Evolutionary conservation across 129 eudicot genomes (phyloP).

Genomic region (Scalesia atractyloides): DNA sequence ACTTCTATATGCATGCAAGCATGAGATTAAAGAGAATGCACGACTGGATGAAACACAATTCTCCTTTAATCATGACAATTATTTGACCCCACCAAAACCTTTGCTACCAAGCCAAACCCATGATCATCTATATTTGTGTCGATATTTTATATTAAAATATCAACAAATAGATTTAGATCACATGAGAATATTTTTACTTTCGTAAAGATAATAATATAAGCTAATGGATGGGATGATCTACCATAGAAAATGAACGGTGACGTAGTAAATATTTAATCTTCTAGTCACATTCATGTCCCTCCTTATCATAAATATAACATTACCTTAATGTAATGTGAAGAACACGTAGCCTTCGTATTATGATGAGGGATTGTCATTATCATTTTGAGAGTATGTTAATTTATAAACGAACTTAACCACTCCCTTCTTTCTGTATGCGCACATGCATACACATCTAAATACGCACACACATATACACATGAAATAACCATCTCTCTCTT

Average conservation of each 20-base stretch:
- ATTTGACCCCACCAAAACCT: conserved; percentile 27
- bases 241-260: not conserved
- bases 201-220: not conserved
- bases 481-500: not conserved
- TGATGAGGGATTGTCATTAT: not conserved
- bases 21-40: conserved; percentile 36
- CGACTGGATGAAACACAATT: conserved; percentile 22
- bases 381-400: not conserved
- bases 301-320: too few species aligned
- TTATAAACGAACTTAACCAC: not conserved
- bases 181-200: not conserved
- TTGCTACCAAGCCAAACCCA: conserved; percentile 34
- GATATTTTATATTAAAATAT: not conserved
- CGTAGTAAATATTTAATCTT: not conserved
- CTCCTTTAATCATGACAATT: conserved; percentile 28
- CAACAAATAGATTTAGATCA: not conserved
- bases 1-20: conserved; percentile 18
- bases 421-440: not conserved
- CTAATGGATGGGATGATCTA: not conserved
- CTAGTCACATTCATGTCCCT: not conserved
- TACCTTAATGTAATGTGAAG: too few species aligned
- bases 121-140: conserved; percentile 1
- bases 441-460: not conserved
- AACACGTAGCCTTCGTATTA: too few species aligned
- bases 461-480: not conserved